Conservation (phyloP, 768 basidiomycete genomes). For the Cantharellus anzutake region DNA sequence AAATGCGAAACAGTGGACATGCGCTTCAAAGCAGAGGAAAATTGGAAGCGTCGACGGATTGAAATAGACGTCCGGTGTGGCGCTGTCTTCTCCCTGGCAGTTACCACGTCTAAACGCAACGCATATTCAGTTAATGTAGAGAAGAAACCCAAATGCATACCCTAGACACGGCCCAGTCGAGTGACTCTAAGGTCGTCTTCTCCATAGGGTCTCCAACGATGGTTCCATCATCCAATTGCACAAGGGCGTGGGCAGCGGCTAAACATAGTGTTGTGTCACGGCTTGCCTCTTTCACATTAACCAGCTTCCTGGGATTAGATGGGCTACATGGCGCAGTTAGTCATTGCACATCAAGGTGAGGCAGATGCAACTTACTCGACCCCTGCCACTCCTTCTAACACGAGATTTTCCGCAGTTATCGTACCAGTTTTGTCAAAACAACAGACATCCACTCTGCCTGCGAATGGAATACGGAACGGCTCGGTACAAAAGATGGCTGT, state of each 20-base stretch:
- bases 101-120: slow-evolving; percentile 31
- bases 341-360: neutral
- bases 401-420: slow-evolving; percentile 88
- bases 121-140: neutral
- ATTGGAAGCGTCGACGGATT: slow-evolving; percentile 89
- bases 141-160: slow-evolving; percentile 19
- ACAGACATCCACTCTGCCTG: slow-evolving; percentile 92
- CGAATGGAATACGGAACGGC: slow-evolving; percentile 92
- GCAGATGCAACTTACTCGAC: slow-evolving; percentile 43
- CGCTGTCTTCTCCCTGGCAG: slow-evolving; percentile 32
- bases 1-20: slow-evolving; percentile 80
- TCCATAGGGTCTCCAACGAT: slow-evolving; percentile 99
- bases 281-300: slow-evolving; percentile 57
- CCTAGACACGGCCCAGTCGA: slow-evolving; percentile 67
- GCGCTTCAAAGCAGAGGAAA: slow-evolving; percentile 90
- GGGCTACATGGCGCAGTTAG: neutral
- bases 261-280: slow-evolving; percentile 72
- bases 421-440: slow-evolving; percentile 99
- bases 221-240: slow-evolving; percentile 82
- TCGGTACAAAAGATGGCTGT: slow-evolving; percentile 97
- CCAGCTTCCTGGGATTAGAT: slow-evolving; percentile 39
- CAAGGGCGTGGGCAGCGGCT: slow-evolving; percentile 88
- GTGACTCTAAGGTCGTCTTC: slow-evolving; percentile 79
- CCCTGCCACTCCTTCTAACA: slow-evolving; percentile 85
- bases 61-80: slow-evolving; percentile 37